phyloP scores from a whole-genome alignment of 768 basidiomycete species.

The Serendipita indica region DNA sequence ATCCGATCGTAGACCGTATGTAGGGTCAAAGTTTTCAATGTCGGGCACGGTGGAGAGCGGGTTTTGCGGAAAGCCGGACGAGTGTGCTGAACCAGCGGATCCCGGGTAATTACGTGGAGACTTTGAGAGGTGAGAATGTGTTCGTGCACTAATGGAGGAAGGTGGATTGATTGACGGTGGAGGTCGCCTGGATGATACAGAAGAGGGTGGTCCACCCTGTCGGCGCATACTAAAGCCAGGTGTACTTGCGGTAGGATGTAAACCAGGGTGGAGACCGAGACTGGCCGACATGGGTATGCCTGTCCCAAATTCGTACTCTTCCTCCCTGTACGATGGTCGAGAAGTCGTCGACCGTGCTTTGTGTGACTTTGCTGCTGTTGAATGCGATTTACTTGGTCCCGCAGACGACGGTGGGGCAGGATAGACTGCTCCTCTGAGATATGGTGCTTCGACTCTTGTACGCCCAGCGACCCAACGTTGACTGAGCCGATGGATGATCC shows the following conservation, averaged over 20 bases:
- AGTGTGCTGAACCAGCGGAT: neutral
- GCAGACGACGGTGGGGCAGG: neutral
- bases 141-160: neutral
- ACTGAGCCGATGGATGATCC: constrained; percentile 89
- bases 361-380: neutral
- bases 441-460: constrained; percentile 85
- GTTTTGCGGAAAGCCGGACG: constrained; percentile 1
- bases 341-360: neutral
- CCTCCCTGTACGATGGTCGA: neutral
- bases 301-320: neutral
- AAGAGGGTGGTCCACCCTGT: neutral
- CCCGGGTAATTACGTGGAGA: neutral
- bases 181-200: neutral
- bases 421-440: constrained; percentile 27
- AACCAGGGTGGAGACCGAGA: neutral
- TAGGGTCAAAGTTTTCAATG: constrained; percentile 86
- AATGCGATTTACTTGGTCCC: too few species aligned
- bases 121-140: too few species aligned
- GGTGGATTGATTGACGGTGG: neutral
- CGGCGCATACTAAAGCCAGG: neutral
- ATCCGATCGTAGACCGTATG: constrained; percentile 89
- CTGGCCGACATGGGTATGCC: neutral
- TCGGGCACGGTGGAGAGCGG: constrained; percentile 33
- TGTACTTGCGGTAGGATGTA: neutral
- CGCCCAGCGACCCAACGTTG: constrained; percentile 69